Conservation (phyloP, 352 stramenopile species). For the Phytophthora agathidicida region DNA sequence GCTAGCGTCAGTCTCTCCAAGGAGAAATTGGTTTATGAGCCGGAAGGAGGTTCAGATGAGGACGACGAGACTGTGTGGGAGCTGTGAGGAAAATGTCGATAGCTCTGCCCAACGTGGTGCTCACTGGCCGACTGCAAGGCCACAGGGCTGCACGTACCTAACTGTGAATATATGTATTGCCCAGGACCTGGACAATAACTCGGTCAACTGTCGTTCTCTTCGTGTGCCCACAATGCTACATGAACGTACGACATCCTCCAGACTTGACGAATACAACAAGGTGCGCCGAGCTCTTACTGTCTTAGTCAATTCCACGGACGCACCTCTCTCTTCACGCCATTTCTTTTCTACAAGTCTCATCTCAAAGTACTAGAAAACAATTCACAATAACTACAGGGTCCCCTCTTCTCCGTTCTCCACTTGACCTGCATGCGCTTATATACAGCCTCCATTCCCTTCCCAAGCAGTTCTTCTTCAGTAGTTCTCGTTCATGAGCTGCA, state of each 20-base stretch:
- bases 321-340: constrained; percentile 11
- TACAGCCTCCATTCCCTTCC: no score
- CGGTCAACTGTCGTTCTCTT: not conserved
- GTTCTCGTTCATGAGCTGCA: constrained; percentile 83
- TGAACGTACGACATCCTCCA: constrained; percentile 3
- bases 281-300: constrained; percentile 8
- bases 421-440: constrained; percentile 1
- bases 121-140: constrained; percentile 1
- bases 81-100: constrained; percentile 26
- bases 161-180: constrained; percentile 22
- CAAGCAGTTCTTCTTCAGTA: no score
- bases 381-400: constrained; percentile 26
- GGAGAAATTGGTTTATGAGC: constrained; percentile 25
- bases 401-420: not conserved
- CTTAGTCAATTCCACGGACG: not conserved
- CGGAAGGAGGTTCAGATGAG: constrained; percentile 22
- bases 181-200: not conserved
- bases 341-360: constrained; percentile 25
- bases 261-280: constrained; percentile 15
- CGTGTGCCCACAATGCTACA: constrained; percentile 19
- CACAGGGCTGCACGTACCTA: constrained; percentile 1
- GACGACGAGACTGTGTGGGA: constrained; percentile 42
- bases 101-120: constrained; percentile 10
- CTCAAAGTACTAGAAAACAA: constrained; percentile 30
- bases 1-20: constrained; percentile 3